Evolutionary conservation across 2,329 filamentous ascomycete species (phyloP).

Genomic region (Cytospora piceicola): DNA sequence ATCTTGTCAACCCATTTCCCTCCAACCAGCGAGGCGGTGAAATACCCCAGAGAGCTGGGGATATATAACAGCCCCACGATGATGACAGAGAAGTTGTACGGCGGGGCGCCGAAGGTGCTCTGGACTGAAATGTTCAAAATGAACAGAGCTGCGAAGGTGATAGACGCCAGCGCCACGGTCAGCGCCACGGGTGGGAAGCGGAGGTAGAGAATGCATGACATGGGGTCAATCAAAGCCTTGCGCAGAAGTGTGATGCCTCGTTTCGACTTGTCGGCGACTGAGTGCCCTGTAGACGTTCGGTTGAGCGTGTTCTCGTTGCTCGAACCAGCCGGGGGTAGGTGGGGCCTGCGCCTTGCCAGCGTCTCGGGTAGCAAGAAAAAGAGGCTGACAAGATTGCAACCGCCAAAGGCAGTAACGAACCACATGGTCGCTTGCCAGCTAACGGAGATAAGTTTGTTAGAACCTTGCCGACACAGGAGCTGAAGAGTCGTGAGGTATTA

Average conservation of each 20-base stretch:
- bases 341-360: slow-evolving; percentile 45
- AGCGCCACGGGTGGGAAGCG: slow-evolving; percentile 74
- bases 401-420: slow-evolving; percentile 75
- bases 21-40: slow-evolving; percentile 68
- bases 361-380: slow-evolving; percentile 70
- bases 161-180: slow-evolving; percentile 73
- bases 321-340: slow-evolving; percentile 18
- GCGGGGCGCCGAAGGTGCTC: slow-evolving; percentile 65
- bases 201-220: slow-evolving; percentile 71
- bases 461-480: not conserved
- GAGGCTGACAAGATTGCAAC: slow-evolving; percentile 57
- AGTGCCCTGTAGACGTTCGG: slow-evolving; percentile 58
- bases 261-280: slow-evolving; percentile 60
- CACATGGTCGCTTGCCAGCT: slow-evolving; percentile 80
- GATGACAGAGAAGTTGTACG: slow-evolving; percentile 71
- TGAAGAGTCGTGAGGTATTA: not conserved
- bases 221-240: slow-evolving; percentile 70
- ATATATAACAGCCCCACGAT: slow-evolving; percentile 78
- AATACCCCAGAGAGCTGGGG: slow-evolving; percentile 74
- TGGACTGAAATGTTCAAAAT: slow-evolving; percentile 79
- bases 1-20: slow-evolving; percentile 80
- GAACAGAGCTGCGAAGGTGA: slow-evolving; percentile 77
- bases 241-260: slow-evolving; percentile 58
- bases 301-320: slow-evolving; percentile 10
- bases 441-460: not conserved